Evolutionary conservation across 306 rosid genomes (phyloP), one percentile per base, ranked within the genome.

Genomic region (Gynostemma pentaphyllum): DNA sequence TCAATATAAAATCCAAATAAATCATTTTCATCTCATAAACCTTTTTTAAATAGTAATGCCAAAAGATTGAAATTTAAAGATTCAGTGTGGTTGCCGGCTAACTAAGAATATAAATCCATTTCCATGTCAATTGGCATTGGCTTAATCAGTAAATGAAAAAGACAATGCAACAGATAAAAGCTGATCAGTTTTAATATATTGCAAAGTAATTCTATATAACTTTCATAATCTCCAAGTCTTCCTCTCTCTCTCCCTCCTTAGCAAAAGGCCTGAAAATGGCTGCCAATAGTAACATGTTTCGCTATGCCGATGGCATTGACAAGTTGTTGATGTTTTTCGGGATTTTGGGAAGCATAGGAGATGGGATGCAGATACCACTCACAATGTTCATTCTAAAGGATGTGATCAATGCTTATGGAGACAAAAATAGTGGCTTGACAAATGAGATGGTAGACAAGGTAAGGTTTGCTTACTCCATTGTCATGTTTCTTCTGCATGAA

Each of bases 291-390:
- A 59, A 80, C 60, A 75, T 87, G 82, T 87, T 91, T 73, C 77
- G 89, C 28, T 83, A 83, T 34, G 95, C 92, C 9, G 97, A 91
- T 70, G 74, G 87, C 4, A 10, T 70, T 15, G 92, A 91, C 80
- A 85, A 78, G 78, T 68, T 82, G 69, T 62, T 87, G 68, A 83
- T 87, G 89, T 56, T 85, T 5, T 82, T 91, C 22, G 96, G 97
- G 60, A 85, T 86, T 45, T 50, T 87, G 22, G 97, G 97, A 4
- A 81, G 95, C 76, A 59, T 91, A 29, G 96, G 95, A 54, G 97
- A 91, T 74, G 97, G 97, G 7, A 14, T 82, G 39, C 97, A 87
- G 73, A 80, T 56, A 66, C 97, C 97, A 70, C 87, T 87, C 40
- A 82, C 50, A 82, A 85, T 91, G 91, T 83, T 71, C 70, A 70